phyloP scores from a whole-genome alignment of 176 grass and related monocot species.

The Cocos nucifera region DNA sequence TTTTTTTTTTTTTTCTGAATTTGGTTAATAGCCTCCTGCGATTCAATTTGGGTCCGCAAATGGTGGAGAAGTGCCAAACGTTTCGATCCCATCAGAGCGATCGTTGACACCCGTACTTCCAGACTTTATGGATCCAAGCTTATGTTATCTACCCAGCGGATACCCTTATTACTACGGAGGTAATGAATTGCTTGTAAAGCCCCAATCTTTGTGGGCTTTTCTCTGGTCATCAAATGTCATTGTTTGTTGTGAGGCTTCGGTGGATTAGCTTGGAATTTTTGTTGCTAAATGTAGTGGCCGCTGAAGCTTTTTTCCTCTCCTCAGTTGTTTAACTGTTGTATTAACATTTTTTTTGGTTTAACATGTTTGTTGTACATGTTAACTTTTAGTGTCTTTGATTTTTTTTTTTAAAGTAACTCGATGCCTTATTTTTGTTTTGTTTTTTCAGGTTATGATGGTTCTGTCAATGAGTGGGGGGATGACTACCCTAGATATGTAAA shows the following conservation, averaged over 20 bases:
- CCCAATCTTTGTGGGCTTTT: too few species aligned
- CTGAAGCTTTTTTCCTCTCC: too few species aligned
- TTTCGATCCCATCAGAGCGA: slow-evolving; percentile 28
- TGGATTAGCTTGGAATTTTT: too few species aligned
- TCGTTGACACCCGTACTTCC: slow-evolving; percentile 69
- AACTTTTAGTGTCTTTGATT: neutral
- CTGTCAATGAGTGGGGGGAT: slow-evolving; percentile 57
- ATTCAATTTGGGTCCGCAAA: slow-evolving; percentile 41
- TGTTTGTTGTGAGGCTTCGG: too few species aligned
- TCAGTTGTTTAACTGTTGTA: neutral
- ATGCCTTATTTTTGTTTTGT: neutral
- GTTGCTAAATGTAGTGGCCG: too few species aligned
- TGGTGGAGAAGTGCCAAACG: slow-evolving; percentile 28
- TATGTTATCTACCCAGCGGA: slow-evolving; percentile 51
- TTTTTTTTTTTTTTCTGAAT: neutral
- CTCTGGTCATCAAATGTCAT: too few species aligned
- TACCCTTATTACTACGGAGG: slow-evolving; percentile 70
- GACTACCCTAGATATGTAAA: slow-evolving; percentile 45
- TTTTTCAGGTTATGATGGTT: slow-evolving; percentile 70
- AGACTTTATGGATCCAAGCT: slow-evolving; percentile 67
- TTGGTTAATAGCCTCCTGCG: slow-evolving; percentile 26
- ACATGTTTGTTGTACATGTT: neutral
- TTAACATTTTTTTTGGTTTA: slow-evolving; percentile 1
- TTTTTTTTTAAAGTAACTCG: neutral
- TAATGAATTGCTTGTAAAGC: neutral